phyloP scores from a whole-genome alignment of 768 basidiomycete genomes.

The Neoboletus magnificus region DNA sequence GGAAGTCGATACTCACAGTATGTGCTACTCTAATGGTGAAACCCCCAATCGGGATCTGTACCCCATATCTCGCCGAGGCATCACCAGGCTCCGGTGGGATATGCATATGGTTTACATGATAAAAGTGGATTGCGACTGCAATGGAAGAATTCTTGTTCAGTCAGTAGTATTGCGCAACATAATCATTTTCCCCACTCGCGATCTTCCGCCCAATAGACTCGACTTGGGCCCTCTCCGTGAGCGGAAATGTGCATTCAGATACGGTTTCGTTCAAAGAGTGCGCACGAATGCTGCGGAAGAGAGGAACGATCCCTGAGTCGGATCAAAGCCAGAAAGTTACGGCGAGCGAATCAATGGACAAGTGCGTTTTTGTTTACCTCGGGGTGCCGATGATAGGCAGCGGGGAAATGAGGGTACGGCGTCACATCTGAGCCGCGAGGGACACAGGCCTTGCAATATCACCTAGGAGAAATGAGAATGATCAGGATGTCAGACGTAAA shows the following conservation, averaged over 20 bases:
- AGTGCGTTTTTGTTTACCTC: conserved; percentile 11
- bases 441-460: conserved; percentile 3
- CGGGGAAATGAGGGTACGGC: conserved; percentile 7
- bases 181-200: conserved; percentile 3
- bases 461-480: conserved; percentile 9
- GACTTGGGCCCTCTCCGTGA: neutral
- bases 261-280: conserved; percentile 7
- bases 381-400: neutral
- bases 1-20: conserved; percentile 7
- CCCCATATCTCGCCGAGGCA: conserved; percentile 19
- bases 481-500: conserved; percentile 26
- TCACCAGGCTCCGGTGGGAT: conserved; percentile 1
- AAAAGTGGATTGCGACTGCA: conserved; percentile 7
- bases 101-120: conserved; percentile 12
- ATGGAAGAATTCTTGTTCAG: conserved; percentile 15
- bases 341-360: conserved; percentile 7
- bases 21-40: conserved; percentile 1
- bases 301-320: conserved; percentile 23
- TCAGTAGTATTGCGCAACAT: conserved; percentile 6
- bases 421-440: conserved; percentile 10
- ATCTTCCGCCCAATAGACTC: conserved; percentile 13
- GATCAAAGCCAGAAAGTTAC: conserved; percentile 22
- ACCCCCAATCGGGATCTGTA: conserved; percentile 15
- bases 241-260: conserved; percentile 7
- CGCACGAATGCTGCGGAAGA: conserved; percentile 8